Conservation (phyloP, 495 filamentous ascomycete genomes). For the Diplogelasinospora grovesii region DNA sequence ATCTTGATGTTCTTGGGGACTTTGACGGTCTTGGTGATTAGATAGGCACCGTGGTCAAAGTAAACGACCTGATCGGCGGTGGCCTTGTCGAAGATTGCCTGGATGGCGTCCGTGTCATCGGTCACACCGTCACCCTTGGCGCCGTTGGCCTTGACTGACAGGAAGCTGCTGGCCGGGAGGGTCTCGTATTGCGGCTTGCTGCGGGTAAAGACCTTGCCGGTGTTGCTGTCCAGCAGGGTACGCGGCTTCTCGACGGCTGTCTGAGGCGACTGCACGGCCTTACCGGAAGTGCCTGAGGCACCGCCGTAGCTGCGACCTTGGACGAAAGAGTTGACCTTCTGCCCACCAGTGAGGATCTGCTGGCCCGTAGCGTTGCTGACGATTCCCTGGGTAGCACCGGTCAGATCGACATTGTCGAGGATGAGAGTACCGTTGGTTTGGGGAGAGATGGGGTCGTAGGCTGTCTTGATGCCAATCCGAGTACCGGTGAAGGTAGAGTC, state of each 20-base stretch:
- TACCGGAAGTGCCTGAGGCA: constrained; percentile 31
- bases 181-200: constrained; percentile 70
- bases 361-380: constrained; percentile 50
- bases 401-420: constrained; percentile 81
- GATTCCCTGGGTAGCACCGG: constrained; percentile 43
- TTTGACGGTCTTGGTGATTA: constrained; percentile 76
- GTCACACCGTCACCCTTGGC: constrained; percentile 71
- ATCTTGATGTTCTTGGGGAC: constrained; percentile 74
- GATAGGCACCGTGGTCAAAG: constrained; percentile 87
- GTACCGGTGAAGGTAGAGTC: constrained; percentile 74
- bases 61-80: constrained; percentile 63
- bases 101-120: constrained; percentile 65
- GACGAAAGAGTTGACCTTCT: constrained; percentile 61
- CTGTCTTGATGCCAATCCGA: constrained; percentile 65
- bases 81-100: constrained; percentile 60
- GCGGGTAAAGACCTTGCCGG: constrained; percentile 55
- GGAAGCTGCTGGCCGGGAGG: constrained; percentile 49
- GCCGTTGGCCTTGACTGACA: constrained; percentile 69
- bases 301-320: constrained; percentile 66
- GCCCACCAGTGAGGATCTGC: constrained; percentile 63
- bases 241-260: constrained; percentile 49
- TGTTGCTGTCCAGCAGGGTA: constrained; percentile 43
- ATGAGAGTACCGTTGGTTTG: constrained; percentile 70
- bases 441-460: constrained; percentile 56
- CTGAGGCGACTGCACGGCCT: constrained; percentile 45